Base-by-base conservation (phyloP, 768 basidiomycete genomes). In the Hydnum rufescens region DNA sequence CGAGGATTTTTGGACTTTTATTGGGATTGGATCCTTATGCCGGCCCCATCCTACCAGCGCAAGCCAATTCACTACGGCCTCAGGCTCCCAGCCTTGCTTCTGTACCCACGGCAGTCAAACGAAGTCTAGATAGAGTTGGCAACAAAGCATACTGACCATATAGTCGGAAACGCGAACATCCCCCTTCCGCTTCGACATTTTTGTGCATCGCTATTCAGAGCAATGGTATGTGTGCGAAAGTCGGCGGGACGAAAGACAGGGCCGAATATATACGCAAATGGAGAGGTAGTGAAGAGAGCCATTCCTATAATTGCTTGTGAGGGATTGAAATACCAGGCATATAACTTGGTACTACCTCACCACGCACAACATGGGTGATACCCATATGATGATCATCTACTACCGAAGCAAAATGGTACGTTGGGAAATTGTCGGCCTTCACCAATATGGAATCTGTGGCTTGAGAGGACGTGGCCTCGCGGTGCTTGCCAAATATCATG, bases 301-400 rank as follows among this genome's bases (percentile, higher is more conserved):
- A 99, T 74, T 97, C 95, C 84, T 96, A 43, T n/a, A 52, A 18
- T 23, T 5, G 25, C 8, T 32, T 51, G 5, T 52, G 51, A 13
- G 44, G 13, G 22, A 39, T 39, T 13, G 36, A 22, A 39, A 13
- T 22, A 39, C 36, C 36, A 13, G 13, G 36, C 36, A n/a, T n/a
- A n/a, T n/a, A 39, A 39, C 36, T 22, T 22, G 1, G 22, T 39
- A 70, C 28, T 53, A 80, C 90, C 74, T 96, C 92, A 49, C 95
- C 95, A 26, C 95, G 77, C 1, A 97, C 66, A 3, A 97, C 92
- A 65, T 97, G 95, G 0, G 89, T 87, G 23, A 99, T 87, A 0
- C 80, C 80, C 95, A 99, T 99, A 59, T 80, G 77, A 59, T 89
- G 78, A 65, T 99, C 95, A 58, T 99, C 95, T 0, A 93, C 87